Conservation (phyloP, 2,329 filamentous ascomycete genomes). For the Venturia oleaginea region DNA sequence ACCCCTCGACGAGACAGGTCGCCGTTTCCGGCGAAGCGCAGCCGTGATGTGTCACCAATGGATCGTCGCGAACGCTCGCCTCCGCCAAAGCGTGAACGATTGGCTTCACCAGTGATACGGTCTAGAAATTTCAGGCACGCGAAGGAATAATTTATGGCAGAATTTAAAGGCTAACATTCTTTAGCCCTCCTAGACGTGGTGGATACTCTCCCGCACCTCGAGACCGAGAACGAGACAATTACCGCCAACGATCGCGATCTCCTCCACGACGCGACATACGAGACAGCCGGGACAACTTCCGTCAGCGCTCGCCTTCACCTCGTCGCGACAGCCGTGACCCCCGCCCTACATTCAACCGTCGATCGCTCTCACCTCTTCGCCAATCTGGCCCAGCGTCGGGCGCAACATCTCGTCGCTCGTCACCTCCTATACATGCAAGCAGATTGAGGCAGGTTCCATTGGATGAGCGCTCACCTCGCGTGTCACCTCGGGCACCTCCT, state of each 20-base stretch:
- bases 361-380: conserved; percentile 21
- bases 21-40: conserved; percentile 33
- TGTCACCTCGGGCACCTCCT: conserved; percentile 15
- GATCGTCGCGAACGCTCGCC: conserved; percentile 36
- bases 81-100: conserved; percentile 31
- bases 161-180: not conserved
- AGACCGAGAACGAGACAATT: conserved; percentile 30
- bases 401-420: conserved; percentile 51
- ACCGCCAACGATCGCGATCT: conserved; percentile 47
- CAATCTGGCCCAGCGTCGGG: conserved; percentile 46
- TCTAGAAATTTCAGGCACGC: conserved; percentile 29
- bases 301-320: conserved; percentile 46
- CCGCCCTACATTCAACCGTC: conserved; percentile 10
- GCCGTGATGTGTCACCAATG: conserved; percentile 37
- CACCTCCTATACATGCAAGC: conserved; percentile 49
- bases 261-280: conserved; percentile 43
- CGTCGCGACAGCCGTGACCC: conserved; percentile 22
- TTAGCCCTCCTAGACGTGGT: conserved; percentile 23
- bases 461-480: conserved; percentile 17
- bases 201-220: conserved; percentile 35
- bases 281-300: conserved; percentile 38
- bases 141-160: not conserved
- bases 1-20: conserved; percentile 29
- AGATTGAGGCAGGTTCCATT: conserved; percentile 32
- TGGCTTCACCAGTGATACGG: conserved; percentile 32